Percentiles rank a stretch among this genome's conserved stretches.
phyloP scores from a whole-genome alignment of 371 early-diverging fungal species.

The Sporodiniella umbellata region DNA sequence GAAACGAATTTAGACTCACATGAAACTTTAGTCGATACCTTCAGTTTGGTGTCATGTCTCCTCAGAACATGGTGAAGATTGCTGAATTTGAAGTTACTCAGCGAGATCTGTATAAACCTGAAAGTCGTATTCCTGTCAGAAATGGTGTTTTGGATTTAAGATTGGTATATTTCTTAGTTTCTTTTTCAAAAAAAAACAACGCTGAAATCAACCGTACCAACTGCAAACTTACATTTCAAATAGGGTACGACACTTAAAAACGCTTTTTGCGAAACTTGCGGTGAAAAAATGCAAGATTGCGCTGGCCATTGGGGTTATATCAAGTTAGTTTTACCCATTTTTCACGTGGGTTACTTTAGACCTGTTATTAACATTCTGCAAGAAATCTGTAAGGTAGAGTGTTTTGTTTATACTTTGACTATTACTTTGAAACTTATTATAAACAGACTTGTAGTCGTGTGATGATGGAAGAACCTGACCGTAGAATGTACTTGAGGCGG shows the following conservation, averaged over 20 bases:
- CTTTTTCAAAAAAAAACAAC: no score
- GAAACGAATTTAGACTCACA: not conserved
- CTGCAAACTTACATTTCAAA: no score
- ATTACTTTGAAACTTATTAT: not conserved
- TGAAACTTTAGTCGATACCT: conserved; percentile 66
- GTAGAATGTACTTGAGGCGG: conserved; percentile 66
- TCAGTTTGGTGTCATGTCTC: conserved; percentile 88
- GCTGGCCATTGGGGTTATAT: conserved; percentile 99
- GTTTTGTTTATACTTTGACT: not conserved
- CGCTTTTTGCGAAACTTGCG: conserved; percentile 91
- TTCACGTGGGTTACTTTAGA: conserved; percentile 98
- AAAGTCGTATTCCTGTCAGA: conserved; percentile 75
- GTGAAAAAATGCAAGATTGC: conserved; percentile 87
- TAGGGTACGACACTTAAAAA: conserved; percentile 90
- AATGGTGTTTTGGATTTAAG: conserved; percentile 90
- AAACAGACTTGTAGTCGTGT: conserved; percentile 83
- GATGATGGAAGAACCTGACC: conserved; percentile 80
- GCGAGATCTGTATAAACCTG: conserved; percentile 88
- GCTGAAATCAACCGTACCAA: no score
- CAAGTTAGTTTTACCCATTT: conserved; percentile 94
- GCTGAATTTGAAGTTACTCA: conserved; percentile 89
- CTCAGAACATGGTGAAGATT: conserved; percentile 78
- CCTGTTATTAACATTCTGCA: conserved; percentile 88
- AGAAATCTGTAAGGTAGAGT: conserved; percentile 92
- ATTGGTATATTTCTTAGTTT: no score